These are phyloP conservation scores for Ustilago sp. DNA, from an alignment of 1,284 basidiomycete species.

Conservation along the genomic window DNA sequence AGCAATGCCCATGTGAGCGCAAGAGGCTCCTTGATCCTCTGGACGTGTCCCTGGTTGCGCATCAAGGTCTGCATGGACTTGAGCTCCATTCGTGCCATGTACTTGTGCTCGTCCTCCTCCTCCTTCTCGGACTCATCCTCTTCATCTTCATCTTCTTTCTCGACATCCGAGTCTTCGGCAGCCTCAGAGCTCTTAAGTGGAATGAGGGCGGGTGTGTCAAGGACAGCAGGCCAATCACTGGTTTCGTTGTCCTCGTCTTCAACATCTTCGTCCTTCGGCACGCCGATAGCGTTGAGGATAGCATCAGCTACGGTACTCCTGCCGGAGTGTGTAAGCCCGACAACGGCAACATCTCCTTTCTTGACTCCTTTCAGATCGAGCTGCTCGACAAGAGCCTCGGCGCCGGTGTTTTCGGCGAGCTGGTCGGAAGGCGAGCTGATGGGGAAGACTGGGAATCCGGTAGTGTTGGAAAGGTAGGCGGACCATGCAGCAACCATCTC, in stretches of 20 bases:
- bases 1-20: slow-evolving; percentile 59
- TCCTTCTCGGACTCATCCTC: slow-evolving; percentile 35
- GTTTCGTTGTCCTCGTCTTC: slow-evolving; percentile 42
- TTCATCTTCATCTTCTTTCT: slow-evolving; percentile 26
- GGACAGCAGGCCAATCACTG: slow-evolving; percentile 54
- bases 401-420: slow-evolving; percentile 38
- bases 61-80: slow-evolving; percentile 59
- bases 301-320: slow-evolving; percentile 55
- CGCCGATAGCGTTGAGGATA: slow-evolving; percentile 51
- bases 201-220: slow-evolving; percentile 60
- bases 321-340: slow-evolving; percentile 61
- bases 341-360: slow-evolving; percentile 48
- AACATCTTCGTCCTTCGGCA: slow-evolving; percentile 37
- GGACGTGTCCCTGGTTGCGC: slow-evolving; percentile 64
- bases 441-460: slow-evolving; percentile 50
- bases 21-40: slow-evolving; percentile 64
- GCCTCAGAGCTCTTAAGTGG: slow-evolving; percentile 39
- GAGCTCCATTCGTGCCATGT: slow-evolving; percentile 45
- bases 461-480: slow-evolving; percentile 36
- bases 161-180: slow-evolving; percentile 27
- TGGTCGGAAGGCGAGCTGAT: slow-evolving; percentile 42
- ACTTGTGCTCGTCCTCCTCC: slow-evolving; percentile 47
- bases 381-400: slow-evolving; percentile 49
- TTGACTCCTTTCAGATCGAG: slow-evolving; percentile 42
- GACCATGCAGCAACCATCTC: slow-evolving; percentile 60